Percentiles rank a stretch among this genome's conserved stretches.
These are phyloP conservation scores for Monosporozyma aerobia DNA, from an alignment of 805 yeast genomes.

Conservation along the genomic window DNA sequence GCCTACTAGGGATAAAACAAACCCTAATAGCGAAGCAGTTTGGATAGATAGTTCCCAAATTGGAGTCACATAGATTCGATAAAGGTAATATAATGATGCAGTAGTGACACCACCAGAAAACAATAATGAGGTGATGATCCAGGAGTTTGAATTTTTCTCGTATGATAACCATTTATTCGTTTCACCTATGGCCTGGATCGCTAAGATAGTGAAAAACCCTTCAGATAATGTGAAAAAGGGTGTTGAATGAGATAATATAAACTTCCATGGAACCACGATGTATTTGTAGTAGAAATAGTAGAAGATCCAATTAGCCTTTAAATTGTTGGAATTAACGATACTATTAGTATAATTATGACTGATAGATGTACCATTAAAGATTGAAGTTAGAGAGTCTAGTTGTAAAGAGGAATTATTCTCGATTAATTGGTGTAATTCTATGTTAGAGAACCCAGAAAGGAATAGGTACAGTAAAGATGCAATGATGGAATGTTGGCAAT, in stretches of 20 bases:
- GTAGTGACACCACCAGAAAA: slow-evolving; percentile 69
- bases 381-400: slow-evolving; percentile 14
- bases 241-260: slow-evolving; percentile 67
- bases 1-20: slow-evolving; percentile 65
- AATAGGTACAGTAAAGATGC: slow-evolving; percentile 74
- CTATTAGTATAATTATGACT: neutral
- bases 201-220: slow-evolving; percentile 83
- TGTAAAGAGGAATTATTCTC: slow-evolving; percentile 16
- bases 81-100: slow-evolving; percentile 65
- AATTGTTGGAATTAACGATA: neutral
- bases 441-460: slow-evolving; percentile 42
- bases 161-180: slow-evolving; percentile 56
- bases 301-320: slow-evolving; percentile 20
- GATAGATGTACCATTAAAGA: slow-evolving; percentile 13
- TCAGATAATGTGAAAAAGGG: slow-evolving; percentile 83
- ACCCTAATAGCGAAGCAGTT: slow-evolving; percentile 79
- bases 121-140: slow-evolving; percentile 68
- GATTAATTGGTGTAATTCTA: slow-evolving; percentile 18
- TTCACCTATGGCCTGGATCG: slow-evolving; percentile 90
- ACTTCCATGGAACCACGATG: slow-evolving; percentile 59
- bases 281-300: slow-evolving; percentile 28
- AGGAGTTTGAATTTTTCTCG: slow-evolving; percentile 52
- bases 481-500: slow-evolving; percentile 70
- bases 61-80: slow-evolving; percentile 74
- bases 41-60: slow-evolving; percentile 59